Percentiles rank a stretch among this genome's conserved stretches.
Conservation (phyloP, 371 early-diverging fungal species). For the Conidiobolus coronatus region DNA sequence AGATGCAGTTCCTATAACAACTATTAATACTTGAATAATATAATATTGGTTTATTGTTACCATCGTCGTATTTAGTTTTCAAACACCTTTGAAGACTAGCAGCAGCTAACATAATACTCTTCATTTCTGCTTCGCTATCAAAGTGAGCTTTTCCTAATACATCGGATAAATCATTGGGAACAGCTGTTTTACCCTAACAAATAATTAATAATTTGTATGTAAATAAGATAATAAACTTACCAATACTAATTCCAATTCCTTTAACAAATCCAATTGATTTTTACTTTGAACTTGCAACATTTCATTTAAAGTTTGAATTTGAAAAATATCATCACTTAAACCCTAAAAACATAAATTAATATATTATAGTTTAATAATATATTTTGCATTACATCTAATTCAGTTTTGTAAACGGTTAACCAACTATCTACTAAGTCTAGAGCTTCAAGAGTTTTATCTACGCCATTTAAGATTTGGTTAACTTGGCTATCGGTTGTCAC, state of each 20-base stretch:
- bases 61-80: conserved; percentile 42
- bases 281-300: conserved; percentile 64
- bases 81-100: conserved; percentile 52
- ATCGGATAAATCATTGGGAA: conserved; percentile 41
- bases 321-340: conserved; percentile 87
- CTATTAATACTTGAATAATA: not conserved
- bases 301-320: conserved; percentile 79
- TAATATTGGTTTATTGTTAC: no score
- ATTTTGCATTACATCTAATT: conserved; percentile 64
- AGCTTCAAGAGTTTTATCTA: conserved; percentile 55
- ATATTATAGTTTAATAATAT: not conserved
- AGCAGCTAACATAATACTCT: conserved; percentile 53
- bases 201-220: conserved; percentile 2
- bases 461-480: conserved; percentile 46
- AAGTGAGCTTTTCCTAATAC: conserved; percentile 61
- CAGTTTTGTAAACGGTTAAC: conserved; percentile 61
- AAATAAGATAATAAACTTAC: conserved; percentile 12
- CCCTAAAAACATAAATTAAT: conserved; percentile 22
- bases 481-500: conserved; percentile 75
- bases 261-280: conserved; percentile 63
- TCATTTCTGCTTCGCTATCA: conserved; percentile 49
- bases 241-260: conserved; percentile 56
- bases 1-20: conserved; percentile 18
- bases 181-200: conserved; percentile 18
- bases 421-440: conserved; percentile 65